Percentiles rank a stretch among this genome's conserved stretches.
These are phyloP conservation scores for Oemleria cerasiformis DNA, from an alignment of 306 rosid species.

Conservation along the genomic window DNA sequence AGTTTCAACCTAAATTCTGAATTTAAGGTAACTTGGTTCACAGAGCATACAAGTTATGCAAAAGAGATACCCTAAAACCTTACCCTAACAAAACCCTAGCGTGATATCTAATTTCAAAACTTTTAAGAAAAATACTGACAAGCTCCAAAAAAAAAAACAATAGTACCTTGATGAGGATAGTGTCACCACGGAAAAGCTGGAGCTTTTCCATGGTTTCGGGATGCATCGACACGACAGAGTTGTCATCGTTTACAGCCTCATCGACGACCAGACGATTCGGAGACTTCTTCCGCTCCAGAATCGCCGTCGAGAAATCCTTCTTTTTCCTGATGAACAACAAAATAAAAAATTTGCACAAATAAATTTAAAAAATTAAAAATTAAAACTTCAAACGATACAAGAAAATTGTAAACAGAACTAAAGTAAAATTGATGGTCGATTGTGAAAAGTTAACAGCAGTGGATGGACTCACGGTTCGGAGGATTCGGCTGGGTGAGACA, in stretches of 20 bases:
- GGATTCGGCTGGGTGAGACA: constrained; percentile 49
- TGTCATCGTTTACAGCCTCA: constrained; percentile 52
- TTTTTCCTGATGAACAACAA: constrained; percentile 30
- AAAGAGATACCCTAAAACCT: not conserved
- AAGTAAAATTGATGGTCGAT: not conserved
- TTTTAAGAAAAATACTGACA: not conserved
- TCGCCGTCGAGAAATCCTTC: constrained; percentile 57
- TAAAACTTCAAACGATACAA: not conserved
- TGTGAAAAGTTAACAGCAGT: not conserved
- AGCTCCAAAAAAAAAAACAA: not conserved
- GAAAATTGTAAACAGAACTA: not conserved
- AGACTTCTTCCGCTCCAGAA: constrained; percentile 55
- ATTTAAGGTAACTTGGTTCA: not conserved
- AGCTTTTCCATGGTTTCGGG: constrained; percentile 50
- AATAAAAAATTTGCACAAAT: not conserved
- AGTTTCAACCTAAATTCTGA: not conserved
- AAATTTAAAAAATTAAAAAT: not conserved
- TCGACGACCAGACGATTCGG: constrained; percentile 51
- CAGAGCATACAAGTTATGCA: not conserved
- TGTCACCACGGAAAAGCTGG: constrained; percentile 52
- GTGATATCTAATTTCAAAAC: not conserved
- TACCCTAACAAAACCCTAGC: not conserved
- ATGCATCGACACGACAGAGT: constrained; percentile 51
- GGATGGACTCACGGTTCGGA: constrained; percentile 48
- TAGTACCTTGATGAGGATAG: constrained; percentile 47